These are phyloP conservation scores for Aegilops sharonensis DNA, from an alignment of 176 grass and related monocot genomes.

Conservation along the genomic window DNA sequence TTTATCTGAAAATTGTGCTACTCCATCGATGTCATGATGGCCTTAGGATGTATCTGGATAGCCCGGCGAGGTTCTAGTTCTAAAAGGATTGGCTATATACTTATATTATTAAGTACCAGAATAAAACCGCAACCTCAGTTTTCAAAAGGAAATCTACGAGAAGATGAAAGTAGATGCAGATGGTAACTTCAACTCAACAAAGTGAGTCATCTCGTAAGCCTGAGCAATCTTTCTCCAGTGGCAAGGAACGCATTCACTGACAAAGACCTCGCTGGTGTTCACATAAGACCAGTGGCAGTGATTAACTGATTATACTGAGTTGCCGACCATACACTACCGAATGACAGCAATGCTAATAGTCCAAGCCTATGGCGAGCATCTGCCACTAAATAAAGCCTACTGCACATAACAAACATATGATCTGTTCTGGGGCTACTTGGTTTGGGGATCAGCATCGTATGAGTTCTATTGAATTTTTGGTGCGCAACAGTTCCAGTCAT, in stretches of 20 bases:
- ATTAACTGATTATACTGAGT: neutral
- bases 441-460: neutral
- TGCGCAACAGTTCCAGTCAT: neutral
- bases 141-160: neutral
- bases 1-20: neutral
- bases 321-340: neutral
- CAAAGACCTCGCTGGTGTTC: neutral
- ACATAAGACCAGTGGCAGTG: neutral
- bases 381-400: neutral
- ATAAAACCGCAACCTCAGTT: neutral
- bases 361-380: neutral
- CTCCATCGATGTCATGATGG: neutral
- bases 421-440: neutral
- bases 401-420: neutral
- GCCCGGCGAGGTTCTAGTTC: neutral
- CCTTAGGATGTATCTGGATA: neutral
- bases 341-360: neutral
- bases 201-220: slow-evolving; percentile 4
- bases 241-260: slow-evolving; percentile 6
- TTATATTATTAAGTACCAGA: neutral
- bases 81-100: neutral
- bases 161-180: neutral
- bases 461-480: neutral
- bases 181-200: neutral
- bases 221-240: neutral